A percentile compares a stretch with the other conserved stretches of the same genome.
These are phyloP conservation scores for Boletellus emodensis DNA, from an alignment of 768 basidiomycete genomes.

Conservation along the genomic window DNA sequence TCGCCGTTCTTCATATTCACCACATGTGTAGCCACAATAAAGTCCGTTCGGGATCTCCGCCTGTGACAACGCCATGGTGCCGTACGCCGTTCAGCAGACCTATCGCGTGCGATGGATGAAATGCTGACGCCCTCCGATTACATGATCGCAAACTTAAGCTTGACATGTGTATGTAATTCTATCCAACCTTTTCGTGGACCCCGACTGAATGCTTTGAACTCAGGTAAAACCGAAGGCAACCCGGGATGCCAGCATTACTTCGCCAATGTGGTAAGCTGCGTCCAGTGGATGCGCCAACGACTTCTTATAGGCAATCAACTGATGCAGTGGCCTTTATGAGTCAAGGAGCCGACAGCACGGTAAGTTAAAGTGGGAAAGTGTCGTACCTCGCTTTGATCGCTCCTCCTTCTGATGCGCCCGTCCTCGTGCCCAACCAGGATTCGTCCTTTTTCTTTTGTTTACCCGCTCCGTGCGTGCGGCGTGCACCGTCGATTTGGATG, in stretches of 20 bases:
- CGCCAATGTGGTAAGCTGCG: background rate
- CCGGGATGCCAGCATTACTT: conserved; percentile 5
- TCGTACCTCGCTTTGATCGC: conserved; percentile 4
- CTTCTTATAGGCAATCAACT: conserved; percentile 2
- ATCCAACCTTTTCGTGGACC: conserved; percentile 3
- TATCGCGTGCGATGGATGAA: background rate
- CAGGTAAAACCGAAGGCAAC: conserved; percentile 11
- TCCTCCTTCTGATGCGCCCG: background rate
- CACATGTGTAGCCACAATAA: conserved; percentile 20
- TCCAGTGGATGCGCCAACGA: background rate
- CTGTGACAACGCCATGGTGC: background rate
- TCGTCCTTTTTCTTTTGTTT: background rate
- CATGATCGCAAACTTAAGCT: conserved; percentile 22
- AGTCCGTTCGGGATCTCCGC: conserved; percentile 6
- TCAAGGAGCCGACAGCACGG: conserved; percentile 4
- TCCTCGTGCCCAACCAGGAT: background rate
- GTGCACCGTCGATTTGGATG: conserved; percentile 1
- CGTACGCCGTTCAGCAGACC: background rate
- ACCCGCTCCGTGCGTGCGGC: background rate
- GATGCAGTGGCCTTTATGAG: conserved; percentile 4
- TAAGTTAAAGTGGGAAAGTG: conserved; percentile 1
- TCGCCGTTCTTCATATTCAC: conserved; percentile 12
- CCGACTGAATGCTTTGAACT: conserved; percentile 13
- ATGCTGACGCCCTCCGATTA: background rate
- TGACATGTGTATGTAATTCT: conserved; percentile 18